Percentiles rank a stretch among this genome's conserved stretches.
phyloP scores from a whole-genome alignment of 2,329 filamentous ascomycete species.

The Trichoderma koningii region DNA sequence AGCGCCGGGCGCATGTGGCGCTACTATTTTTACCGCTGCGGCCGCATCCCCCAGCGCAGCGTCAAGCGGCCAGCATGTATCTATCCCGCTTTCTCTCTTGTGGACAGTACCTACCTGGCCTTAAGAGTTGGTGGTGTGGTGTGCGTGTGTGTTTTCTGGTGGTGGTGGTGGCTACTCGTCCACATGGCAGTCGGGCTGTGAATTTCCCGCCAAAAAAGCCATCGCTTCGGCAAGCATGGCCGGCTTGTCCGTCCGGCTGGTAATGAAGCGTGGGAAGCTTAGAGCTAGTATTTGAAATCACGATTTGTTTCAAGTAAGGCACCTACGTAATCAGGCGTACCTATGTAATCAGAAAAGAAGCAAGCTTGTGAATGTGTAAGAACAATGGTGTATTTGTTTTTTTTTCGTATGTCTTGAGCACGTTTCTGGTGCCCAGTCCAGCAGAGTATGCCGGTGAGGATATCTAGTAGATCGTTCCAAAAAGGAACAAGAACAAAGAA shows the following conservation, averaged over 20 bases:
- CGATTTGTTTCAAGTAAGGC: neutral
- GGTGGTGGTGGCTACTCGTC: neutral
- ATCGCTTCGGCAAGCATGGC: constrained; percentile 2
- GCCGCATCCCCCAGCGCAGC: neutral
- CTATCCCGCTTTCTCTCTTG: neutral
- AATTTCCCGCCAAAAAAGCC: constrained; percentile 2
- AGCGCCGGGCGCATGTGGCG: constrained; percentile 17
- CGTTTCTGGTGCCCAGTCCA: constrained; percentile 19
- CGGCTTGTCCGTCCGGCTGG: constrained; percentile 8
- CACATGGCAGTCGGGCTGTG: constrained; percentile 15
- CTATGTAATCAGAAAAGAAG: too few relatives aligned
- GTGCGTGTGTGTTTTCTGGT: neutral
- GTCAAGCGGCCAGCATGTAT: too few relatives aligned
- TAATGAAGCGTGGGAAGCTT: neutral
- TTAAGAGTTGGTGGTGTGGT: too few relatives aligned
- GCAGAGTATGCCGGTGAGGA: constrained; percentile 23
- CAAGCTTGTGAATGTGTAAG: neutral
- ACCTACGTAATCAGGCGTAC: too few relatives aligned
- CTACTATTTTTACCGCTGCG: constrained; percentile 21
- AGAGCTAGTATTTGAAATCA: neutral
- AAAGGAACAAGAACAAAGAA: constrained; percentile 5
- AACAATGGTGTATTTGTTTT: constrained; percentile 16
- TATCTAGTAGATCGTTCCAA: constrained; percentile 25
- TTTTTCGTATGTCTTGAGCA: constrained; percentile 14
- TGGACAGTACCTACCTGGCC: neutral